These are phyloP conservation scores for Suillus bovinus DNA, from an alignment of 768 basidiomycete species.

Conservation along the genomic window DNA sequence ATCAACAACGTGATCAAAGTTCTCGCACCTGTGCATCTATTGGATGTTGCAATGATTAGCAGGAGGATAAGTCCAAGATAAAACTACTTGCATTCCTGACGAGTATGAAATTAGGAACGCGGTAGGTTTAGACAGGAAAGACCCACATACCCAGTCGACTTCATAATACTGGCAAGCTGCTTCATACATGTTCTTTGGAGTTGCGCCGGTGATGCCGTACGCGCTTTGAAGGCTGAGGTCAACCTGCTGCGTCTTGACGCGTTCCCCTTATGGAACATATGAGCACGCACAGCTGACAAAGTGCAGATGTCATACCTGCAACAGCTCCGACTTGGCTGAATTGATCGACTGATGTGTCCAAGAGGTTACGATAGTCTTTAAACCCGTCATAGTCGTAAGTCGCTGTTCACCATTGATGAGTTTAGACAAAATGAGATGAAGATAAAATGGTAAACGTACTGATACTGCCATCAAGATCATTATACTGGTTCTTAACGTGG, in stretches of 20 bases:
- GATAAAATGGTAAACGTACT: slow-evolving; percentile 35
- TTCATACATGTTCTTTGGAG: slow-evolving; percentile 45
- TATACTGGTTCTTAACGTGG: slow-evolving; percentile 45
- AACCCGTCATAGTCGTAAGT: slow-evolving; percentile 55
- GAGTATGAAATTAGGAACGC: slow-evolving; percentile 9
- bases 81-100: slow-evolving; percentile 30
- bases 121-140: background rate
- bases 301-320: slow-evolving; percentile 38
- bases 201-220: slow-evolving; percentile 51
- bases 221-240: slow-evolving; percentile 56
- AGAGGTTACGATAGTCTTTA: slow-evolving; percentile 47
- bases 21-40: slow-evolving; percentile 30
- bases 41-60: slow-evolving; percentile 5
- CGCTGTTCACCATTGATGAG: slow-evolving; percentile 32
- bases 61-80: background rate
- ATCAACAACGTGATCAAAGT: background rate
- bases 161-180: slow-evolving; percentile 59
- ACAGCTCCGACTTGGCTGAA: slow-evolving; percentile 42
- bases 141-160: slow-evolving; percentile 38
- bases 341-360: slow-evolving; percentile 41
- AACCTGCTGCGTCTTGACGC: slow-evolving; percentile 47
- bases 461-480: slow-evolving; percentile 43
- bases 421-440: background rate
- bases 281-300: background rate
- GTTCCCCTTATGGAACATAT: slow-evolving; percentile 35